A percentile compares a stretch with the other conserved stretches of the same genome.
Conservation (phyloP, 2,329 filamentous ascomycete species). For the Metarhizium sp. region DNA sequence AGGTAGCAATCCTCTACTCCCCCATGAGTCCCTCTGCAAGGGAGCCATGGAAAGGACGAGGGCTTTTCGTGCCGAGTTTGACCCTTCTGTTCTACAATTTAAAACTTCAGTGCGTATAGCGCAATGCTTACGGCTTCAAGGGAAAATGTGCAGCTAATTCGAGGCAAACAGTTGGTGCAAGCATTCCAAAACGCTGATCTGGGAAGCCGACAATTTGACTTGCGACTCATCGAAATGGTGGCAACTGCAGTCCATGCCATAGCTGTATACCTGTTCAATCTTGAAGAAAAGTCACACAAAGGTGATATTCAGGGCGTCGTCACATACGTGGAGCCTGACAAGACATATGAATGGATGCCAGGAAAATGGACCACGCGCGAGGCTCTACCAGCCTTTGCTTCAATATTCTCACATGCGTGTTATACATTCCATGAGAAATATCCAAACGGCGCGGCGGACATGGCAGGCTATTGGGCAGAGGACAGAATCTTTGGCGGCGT, state of each 20-base stretch:
- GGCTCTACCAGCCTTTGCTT: not conserved
- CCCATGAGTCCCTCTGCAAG: not conserved
- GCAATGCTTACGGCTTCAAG: too few species aligned
- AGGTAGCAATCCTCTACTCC: not conserved
- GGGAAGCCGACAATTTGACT: not conserved
- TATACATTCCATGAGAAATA: constrained; percentile 16
- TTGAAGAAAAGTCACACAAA: not conserved
- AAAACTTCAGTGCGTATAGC: not conserved
- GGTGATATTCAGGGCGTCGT: not conserved
- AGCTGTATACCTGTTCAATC: not conserved
- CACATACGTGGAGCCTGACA: not conserved
- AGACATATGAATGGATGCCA: not conserved
- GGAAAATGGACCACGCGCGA: not conserved
- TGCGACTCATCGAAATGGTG: not conserved
- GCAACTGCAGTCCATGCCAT: not conserved
- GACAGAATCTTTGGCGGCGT: constrained; percentile 20
- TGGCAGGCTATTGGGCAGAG: constrained; percentile 20
- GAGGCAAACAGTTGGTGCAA: not conserved
- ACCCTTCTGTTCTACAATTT: not conserved
- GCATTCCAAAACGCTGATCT: not conserved
- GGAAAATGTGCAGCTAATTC: too few species aligned
- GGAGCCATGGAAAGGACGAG: not conserved
- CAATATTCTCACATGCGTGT: not conserved
- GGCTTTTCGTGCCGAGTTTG: not conserved
- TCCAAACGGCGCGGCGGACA: constrained; percentile 12